Base-by-base conservation (phyloP, 1,284 basidiomycete species). In the Tylopilus orsonianus region DNA sequence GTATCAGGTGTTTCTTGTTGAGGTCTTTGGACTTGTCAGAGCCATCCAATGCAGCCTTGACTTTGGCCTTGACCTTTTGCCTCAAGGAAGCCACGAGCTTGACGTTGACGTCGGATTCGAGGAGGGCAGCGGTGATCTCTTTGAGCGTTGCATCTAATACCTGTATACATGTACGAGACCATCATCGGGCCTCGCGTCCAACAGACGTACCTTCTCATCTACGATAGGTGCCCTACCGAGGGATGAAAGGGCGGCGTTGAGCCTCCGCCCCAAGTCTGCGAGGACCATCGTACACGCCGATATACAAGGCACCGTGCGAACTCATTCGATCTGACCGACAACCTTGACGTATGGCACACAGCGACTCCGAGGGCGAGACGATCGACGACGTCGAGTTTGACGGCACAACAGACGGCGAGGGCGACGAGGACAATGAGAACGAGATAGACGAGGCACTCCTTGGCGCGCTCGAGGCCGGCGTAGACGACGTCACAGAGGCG, bases 51-150 rank as follows among this genome's bases (percentile, higher is more conserved):
- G 83, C 72, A 8, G 85, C 78, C 61, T 92, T 85, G 46, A 93
- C 90, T 64, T 90, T 94, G 18, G 81, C 77, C 73, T 92, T 96
- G 66, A 98, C 93, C 65, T 93, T 93, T 56, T 88, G 84, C 55
- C 95, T 81, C 48, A 98, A 71, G 47, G 85, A 82, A 8, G 91
- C 81, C 22, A 98, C 97, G 19, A 99, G 83, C 67, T 95, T 96
- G 61, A 99, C 96, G 65, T 99, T 99, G 52, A 99, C 96, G 71
- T 99, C 97, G 23, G 94, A 89, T 71, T 97, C 94, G 44, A 99
- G 81, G 40, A 99, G 75, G 2, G 96, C 97, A 22, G 92, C 80
- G 54, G 92, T 94, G 56, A 99, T 91, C 70, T 96, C 91, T 72
- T 98, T 99, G 56, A 99, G 83, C 12, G 93, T 85, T 6, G 84